Evolutionary conservation across 352 stramenopile species (phyloP), one percentile per base, ranked within the genome.

Genomic region (Pythium dissimile): DNA sequence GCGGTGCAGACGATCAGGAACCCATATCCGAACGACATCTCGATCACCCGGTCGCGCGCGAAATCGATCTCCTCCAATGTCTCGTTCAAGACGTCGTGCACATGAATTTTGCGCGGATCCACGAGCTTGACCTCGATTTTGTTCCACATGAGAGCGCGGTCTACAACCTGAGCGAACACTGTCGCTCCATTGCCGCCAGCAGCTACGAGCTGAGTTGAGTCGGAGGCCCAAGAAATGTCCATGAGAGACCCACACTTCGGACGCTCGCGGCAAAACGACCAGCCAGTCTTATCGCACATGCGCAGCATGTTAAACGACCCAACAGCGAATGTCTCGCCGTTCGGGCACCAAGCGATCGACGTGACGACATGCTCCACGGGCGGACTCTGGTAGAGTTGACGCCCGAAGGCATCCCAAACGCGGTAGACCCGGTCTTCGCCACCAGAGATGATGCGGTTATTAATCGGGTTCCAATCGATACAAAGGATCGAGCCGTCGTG

Each of bases 381-480:
- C 1, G 75, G 68, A 53, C 84, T 94, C 45, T 93, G 77, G 62
- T 95, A 98, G 38, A 98, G 64, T 50, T 96, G 85, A 5, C 90
- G 84, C 1, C 93, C 93, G 60, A 96, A 97, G 12, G 76, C 76
- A 62, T 98, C 92, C 92, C 93, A 98, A 12, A 97, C 81, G 10
- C 90, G 77, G 66, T 97, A 98, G 24, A 91, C 80, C 7, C 94
- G 79, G 62, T 98, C 94, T 72, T 98, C 94, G 5, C 92, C 89
- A 24, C 94, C 94, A 10, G 82, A 96, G 37, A 98, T 75, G 49
- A 98, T 81, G 21, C 88, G 80, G 41, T 95, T 91, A 59, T 93
- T 96, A 45, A 97, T 95, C 35, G 83, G 73, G 54, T 94, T 97
- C 94, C 94, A 98, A 67, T 97, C 90, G n/a, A 97, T 64, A 37